Evolutionary conservation across 2,329 filamentous ascomycete species (phyloP).

Genomic region (Podosphaera fusca): DNA sequence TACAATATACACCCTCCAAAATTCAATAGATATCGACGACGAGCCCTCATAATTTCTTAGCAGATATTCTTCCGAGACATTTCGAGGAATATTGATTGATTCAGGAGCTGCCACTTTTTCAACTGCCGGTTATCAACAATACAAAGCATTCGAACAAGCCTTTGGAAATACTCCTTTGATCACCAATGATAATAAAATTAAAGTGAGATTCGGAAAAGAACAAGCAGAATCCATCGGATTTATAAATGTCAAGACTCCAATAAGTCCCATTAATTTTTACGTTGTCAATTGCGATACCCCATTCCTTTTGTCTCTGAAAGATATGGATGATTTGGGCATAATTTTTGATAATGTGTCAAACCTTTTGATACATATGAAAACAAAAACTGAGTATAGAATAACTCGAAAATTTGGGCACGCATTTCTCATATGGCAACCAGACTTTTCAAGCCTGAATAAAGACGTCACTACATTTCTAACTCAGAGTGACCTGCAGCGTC

Average conservation of each 20-base stretch:
- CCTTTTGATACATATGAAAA: neutral
- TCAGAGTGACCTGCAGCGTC: neutral
- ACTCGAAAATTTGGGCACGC: neutral
- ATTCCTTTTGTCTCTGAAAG: neutral
- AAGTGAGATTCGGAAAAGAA: neutral
- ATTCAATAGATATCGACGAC: neutral
- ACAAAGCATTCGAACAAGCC: neutral
- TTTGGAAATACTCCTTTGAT: neutral
- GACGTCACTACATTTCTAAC: neutral
- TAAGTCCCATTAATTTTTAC: neutral
- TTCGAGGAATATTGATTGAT: conserved; percentile 1
- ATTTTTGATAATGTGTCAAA: neutral
- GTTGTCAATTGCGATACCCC: neutral
- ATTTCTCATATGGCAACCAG: neutral
- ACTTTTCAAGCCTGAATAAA: neutral
- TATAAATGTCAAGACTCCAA: conserved; percentile 1
- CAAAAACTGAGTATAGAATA: neutral
- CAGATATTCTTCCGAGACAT: neutral
- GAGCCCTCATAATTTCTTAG: neutral
- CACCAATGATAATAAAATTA: conserved; percentile 1
- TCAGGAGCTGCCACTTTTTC: neutral
- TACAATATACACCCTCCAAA: no score
- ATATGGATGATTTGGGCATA: neutral
- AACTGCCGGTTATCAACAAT: neutral
- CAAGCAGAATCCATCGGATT: neutral